Percentiles rank a stretch among this genome's conserved stretches.
These are phyloP conservation scores for Picea mariana DNA, from an alignment of 83 land plant species.

Conservation along the genomic window DNA sequence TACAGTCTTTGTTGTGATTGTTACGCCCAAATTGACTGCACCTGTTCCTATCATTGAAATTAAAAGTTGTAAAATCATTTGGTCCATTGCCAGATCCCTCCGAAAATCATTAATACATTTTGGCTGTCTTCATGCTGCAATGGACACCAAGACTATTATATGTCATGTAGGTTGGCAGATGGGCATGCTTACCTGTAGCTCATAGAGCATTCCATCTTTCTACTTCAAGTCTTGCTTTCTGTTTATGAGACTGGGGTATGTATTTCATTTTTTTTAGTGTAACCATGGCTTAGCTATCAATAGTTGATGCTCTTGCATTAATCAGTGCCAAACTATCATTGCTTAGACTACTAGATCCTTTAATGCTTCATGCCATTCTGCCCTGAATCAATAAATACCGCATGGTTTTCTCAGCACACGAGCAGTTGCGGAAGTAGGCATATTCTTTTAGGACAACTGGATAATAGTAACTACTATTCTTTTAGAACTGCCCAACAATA, in stretches of 20 bases:
- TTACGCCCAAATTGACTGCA: conserved; percentile 11
- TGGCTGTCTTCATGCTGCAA: not conserved
- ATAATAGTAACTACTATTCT: not conserved
- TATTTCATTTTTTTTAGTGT: not conserved
- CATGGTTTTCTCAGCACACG: not conserved
- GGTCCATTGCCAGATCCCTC: conserved; percentile 1
- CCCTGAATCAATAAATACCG: not conserved
- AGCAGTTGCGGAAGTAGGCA: not conserved
- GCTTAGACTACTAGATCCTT: not conserved
- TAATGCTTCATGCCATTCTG: not conserved
- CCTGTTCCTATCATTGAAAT: not conserved
- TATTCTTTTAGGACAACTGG: conserved; percentile 1
- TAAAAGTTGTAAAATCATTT: conserved; percentile 9
- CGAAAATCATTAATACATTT: conserved; percentile 3
- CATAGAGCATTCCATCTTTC: not conserved
- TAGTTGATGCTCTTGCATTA: not conserved
- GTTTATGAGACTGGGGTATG: not conserved
- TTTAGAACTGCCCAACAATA: not conserved
- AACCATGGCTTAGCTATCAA: not conserved
- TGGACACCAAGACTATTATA: not conserved
- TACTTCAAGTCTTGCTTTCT: not conserved
- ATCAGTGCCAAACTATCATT: not conserved
- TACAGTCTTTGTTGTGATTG: conserved; percentile 7
- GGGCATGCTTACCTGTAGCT: conserved; percentile 3
- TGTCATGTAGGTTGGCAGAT: conserved; percentile 9